A percentile compares a stretch with the other conserved stretches of the same genome.
Conservation (phyloP, 2,329 filamentous ascomycete genomes). For the Fusarium sp. region DNA sequence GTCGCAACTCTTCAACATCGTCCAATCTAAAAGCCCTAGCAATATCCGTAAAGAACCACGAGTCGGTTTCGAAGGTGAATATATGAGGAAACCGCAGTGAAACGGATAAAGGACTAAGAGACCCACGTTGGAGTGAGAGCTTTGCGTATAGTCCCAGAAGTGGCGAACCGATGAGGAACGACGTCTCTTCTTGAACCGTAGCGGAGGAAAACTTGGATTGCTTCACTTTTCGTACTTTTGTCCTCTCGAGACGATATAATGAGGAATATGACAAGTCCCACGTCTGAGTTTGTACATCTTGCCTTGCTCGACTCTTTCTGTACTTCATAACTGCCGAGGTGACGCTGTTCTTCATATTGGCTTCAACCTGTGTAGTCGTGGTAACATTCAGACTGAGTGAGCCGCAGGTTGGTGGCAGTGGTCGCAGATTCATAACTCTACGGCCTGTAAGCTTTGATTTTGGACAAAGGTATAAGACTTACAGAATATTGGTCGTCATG, state of each 20-base stretch:
- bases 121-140: background rate
- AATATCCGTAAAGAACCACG: background rate
- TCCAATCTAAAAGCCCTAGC: background rate
- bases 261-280: background rate
- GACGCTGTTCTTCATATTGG: background rate
- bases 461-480: background rate
- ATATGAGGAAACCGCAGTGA: constrained; percentile 2
- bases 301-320: background rate
- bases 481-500: constrained; percentile 18
- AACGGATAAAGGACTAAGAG: background rate
- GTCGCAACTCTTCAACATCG: background rate
- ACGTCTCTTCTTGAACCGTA: background rate
- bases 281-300: background rate
- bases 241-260: background rate
- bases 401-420: background rate
- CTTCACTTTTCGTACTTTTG: background rate
- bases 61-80: background rate
- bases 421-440: constrained; percentile 11
- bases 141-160: constrained; percentile 1
- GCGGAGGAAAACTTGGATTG: background rate
- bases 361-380: background rate
- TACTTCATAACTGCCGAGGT: background rate
- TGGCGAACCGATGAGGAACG: constrained; percentile 5
- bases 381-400: background rate
- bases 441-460: background rate